Conservation (phyloP, 2,329 filamentous ascomycete species). For the Colletotrichum sp. region DNA sequence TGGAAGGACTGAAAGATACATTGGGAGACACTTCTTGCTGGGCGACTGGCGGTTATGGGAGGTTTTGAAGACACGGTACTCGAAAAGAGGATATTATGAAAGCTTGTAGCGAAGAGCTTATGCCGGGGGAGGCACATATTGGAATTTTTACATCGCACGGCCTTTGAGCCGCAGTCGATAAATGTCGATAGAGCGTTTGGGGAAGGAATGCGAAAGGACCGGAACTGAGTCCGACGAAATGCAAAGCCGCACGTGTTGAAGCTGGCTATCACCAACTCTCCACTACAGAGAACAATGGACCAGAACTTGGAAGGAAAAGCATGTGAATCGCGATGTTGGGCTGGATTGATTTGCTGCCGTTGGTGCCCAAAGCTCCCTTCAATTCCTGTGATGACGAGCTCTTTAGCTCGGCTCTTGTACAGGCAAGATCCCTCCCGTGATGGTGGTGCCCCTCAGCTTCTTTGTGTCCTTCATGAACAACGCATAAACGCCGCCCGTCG, state of each 20-base stretch:
- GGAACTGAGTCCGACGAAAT: neutral
- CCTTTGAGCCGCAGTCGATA: neutral
- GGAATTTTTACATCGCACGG: neutral
- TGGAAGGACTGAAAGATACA: neutral
- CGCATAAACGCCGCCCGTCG: neutral
- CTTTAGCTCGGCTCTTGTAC: neutral
- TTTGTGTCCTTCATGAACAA: neutral
- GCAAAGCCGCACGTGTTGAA: neutral
- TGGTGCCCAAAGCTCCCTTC: neutral
- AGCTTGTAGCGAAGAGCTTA: neutral
- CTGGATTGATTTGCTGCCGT: neutral
- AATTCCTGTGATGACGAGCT: neutral
- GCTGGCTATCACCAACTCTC: neutral
- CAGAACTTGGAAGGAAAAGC: neutral
- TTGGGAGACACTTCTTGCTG: neutral
- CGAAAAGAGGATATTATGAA: neutral
- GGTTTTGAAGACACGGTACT: neutral
- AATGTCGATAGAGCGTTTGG: neutral
- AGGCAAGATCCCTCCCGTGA: neutral
- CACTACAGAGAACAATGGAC: neutral
- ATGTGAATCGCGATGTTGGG: neutral
- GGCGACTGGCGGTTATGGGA: neutral
- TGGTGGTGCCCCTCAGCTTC: too few relatives aligned
- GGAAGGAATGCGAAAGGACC: neutral
- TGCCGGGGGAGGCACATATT: neutral